Percentiles rank a stretch among this genome's conserved stretches.
These are phyloP conservation scores for Desmodesmus armatus DNA, from an alignment of 139 green algal genomes.

Conservation along the genomic window DNA sequence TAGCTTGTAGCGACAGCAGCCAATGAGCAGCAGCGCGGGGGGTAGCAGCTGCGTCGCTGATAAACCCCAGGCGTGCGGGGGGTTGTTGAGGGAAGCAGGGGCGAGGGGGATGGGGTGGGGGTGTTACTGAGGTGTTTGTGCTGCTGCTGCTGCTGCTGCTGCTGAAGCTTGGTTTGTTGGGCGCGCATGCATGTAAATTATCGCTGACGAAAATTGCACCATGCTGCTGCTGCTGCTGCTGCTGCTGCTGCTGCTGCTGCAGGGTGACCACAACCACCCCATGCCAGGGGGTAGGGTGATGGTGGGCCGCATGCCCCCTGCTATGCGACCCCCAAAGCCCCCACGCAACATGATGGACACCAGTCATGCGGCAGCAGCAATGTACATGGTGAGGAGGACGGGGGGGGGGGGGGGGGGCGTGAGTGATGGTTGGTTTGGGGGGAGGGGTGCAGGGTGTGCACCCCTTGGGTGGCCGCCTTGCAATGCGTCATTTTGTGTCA, in stretches of 20 bases:
- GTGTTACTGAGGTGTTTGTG: neutral
- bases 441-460: no score
- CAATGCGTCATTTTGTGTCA: no score
- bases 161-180: no score
- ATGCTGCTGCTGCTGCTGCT: neutral
- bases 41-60: no score
- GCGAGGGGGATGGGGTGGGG: no score
- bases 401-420: neutral
- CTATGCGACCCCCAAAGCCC: conserved; percentile 7
- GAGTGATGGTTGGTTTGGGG: no score
- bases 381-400: conserved; percentile 27
- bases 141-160: no score
- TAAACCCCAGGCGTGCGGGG: no score
- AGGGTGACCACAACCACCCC: conserved; percentile 38
- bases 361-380: neutral
- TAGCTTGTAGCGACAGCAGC: no score
- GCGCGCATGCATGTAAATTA: no score
- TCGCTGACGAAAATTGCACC: neutral
- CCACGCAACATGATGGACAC: conserved; percentile 25
- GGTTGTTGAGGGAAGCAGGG: no score
- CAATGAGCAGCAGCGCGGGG: no score
- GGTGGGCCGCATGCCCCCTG: neutral
- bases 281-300: conserved; percentile 12
- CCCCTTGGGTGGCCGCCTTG: neutral
- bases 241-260: neutral